Evolutionary conservation across 768 basidiomycete species (phyloP), one percentile per base, ranked within the genome.

Genomic region (Collybiopsis luxurians): DNA sequence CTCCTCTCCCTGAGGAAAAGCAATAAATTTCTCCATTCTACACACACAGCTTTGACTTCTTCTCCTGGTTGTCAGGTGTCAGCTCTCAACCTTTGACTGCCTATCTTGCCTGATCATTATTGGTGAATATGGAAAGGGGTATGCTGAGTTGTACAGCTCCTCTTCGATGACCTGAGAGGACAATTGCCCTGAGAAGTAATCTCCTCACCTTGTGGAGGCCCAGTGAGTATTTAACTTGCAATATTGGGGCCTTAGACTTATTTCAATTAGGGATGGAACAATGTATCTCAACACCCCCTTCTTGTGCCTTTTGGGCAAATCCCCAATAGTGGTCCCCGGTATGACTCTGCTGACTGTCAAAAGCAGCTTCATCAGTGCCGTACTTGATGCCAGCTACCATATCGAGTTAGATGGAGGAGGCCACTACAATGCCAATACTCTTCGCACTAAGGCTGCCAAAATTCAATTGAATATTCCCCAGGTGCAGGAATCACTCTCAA

Each of bases 281-380:
- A 76, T 98, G 53, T 88, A 95, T 70, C 80, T 99, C 64, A 94
- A 99, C 71, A 98, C 96, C 0, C 90, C 94, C 3, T 96, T 98
- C 81, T 96, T 95, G 48, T 90, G 97, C 58, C 82, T 99, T 43
- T 73, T 99, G 42, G 93, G 94, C 64, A 99, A 98, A 75, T 86
- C 97, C 2, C 97, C 97, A 30, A 89, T 99, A 73, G 98, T 98
- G 97, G 95, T 99, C 38, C 96, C 95, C 47, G 97, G 97, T 58
- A 98, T 99, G 97, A 99, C 97, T 0, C 97, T 97, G 0, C 89
- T 89, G 1, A 99, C 97, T 30, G 97, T 99, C 61, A 89, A 95
- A 69, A 88, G 89, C 30, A 95, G 95, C 15, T 96, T 98, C 70
- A 95, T 98, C 65, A 87, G 88, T 58, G 95, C 97, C 7, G 82